Base-by-base conservation (phyloP, 805 yeast genomes). In the Middelhovenomyces tepae region DNA sequence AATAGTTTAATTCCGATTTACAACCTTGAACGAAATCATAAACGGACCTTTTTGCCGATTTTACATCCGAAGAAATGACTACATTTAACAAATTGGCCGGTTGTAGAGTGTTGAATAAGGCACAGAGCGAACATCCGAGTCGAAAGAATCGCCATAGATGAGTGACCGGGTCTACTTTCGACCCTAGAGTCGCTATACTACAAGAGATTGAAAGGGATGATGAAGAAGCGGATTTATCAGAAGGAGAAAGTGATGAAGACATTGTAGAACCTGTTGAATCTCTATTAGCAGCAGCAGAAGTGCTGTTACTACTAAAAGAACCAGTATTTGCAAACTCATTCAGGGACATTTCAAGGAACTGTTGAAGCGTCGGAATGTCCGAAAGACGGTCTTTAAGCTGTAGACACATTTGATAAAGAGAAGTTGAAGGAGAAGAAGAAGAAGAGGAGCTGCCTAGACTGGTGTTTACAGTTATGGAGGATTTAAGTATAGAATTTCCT, bases 21-120 rank as follows among this genome's bases (percentile, higher is more conserved):
- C 94, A 89, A 7, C 94, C 94, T 39, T 78, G 69, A 32, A 89
- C 71, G 54, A 91, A 91, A 52, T 82, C 89, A 57, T 89, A 91
- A 16, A 91, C 85, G 16, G 85, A 78, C 60, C 80, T 79, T 51
- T 91, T 91, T 59, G 94, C 83, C 31, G 79, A 70, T 50, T 84
- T 78, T 41, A 83, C 53, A 53, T 89, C 95, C 50, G 81, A 89
- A 21, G 89, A 75, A 13, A 79, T 71, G 5, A 79, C 73, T 35
- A 69, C 66, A 26, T 65, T 54, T 17, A 41, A 31, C 10, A 37
- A 42, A 25, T 59, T 56, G 23, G 67, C 67, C 1, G 78, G 77
- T 35, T 66, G 67, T 14, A 85, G 67, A 9, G 75, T 64, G 57
- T 91, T 89, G 64, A 80, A 84, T 5, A 89, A 62, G 26, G 84